Base-by-base conservation (phyloP, 179 eudicot genomes). In the Heliamphora pulchella region DNA sequence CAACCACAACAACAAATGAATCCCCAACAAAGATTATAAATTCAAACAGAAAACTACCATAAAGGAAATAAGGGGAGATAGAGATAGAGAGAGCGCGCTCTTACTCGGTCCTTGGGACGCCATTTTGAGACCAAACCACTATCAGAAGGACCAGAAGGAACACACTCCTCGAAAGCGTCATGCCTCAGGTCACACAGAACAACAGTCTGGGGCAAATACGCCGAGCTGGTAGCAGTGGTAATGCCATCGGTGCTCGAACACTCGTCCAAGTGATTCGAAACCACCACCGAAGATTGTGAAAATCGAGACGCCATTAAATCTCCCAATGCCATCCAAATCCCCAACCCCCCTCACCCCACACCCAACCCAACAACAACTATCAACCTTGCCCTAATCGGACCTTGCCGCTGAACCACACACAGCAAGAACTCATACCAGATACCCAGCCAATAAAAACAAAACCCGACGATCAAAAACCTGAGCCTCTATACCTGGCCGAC, bases 251-350 rank as follows among this genome's bases (percentile, higher is more conserved):
- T 75, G 68, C 76, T 84, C 61, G 86, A 54, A 58, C 78, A 93
- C 61, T 86, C 90, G 41, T 84, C 89, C 78, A 86, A 82, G 80
- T 89, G 91, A 80, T 76, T 88, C 15, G 94, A 86, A 3, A 88
- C 88, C 50, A 82, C 82, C 3, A 83, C 77, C 0, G 93, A 80
- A 39, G 94, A 91, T 72, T 91, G 89, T 8, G 96, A 83, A 80
- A 90, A 93, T 89, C 95, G 84, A 63, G 97, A 86, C 76, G 90
- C 92, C 97, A 93, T 92, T 75, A 93, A 90, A 87, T 95, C 98
- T 44, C 97, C 98, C 90, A 95, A 91, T 86, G 98, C 98, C 98
- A 95, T 95, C 84, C 89, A 91, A 90, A 81, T 83, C 81, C 75
- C 74, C 59, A 8, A 57, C 51, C 81, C 63, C 43, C 0, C 20